Evolutionary conservation across 345 rosid species (phyloP).

Genomic region (Boechera stricta): DNA sequence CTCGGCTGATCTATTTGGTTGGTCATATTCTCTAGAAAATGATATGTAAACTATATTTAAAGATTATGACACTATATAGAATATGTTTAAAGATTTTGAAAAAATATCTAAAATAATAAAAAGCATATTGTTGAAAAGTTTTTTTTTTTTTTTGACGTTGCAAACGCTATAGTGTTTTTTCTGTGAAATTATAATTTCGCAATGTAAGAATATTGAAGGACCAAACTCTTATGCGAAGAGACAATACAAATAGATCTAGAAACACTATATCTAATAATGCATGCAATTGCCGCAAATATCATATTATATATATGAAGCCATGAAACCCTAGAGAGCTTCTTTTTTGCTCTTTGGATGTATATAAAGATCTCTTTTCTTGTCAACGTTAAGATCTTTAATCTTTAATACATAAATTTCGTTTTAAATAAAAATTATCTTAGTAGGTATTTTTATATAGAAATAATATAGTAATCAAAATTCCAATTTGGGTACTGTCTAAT

Average conservation of each 20-base stretch:
- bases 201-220: not conserved
- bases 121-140: not conserved
- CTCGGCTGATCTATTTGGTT: not conserved
- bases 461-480: slow-evolving; percentile 15
- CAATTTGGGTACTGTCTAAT: slow-evolving; percentile 25
- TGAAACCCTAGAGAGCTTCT: slow-evolving; percentile 41
- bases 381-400: not conserved
- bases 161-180: not conserved
- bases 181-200: not conserved
- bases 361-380: slow-evolving; percentile 7
- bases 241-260: not conserved
- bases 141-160: not conserved
- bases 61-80: not conserved
- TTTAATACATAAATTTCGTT: not conserved
- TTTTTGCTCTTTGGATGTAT: slow-evolving; percentile 29
- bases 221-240: slow-evolving; percentile 32
- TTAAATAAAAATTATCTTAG: not conserved
- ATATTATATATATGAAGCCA: slow-evolving; percentile 6
- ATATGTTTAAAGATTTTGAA: too few relatives aligned
- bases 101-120: not conserved
- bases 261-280: slow-evolving; percentile 1
- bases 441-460: not conserved
- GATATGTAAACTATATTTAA: not conserved
- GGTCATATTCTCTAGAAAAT: not conserved
- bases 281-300: slow-evolving; percentile 5